Conservation (phyloP, 768 basidiomycete genomes). For the Lactarius evosmus region DNA sequence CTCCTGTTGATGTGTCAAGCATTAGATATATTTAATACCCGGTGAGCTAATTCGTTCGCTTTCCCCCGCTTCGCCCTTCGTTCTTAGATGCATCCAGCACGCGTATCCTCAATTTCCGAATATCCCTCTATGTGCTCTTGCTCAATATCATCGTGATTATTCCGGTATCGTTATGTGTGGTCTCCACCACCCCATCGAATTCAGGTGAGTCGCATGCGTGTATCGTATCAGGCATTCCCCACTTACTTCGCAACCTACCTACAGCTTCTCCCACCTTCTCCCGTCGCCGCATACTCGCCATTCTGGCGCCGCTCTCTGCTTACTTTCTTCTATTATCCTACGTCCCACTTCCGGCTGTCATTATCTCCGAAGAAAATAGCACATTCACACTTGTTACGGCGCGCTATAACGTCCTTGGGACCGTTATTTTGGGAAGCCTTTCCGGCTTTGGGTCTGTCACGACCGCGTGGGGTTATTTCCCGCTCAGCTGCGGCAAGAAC, state of each 20-base stretch:
- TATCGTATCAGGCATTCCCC: background rate
- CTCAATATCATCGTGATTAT: slow-evolving; percentile 59
- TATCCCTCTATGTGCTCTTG: slow-evolving; percentile 62
- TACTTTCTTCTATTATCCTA: slow-evolving; percentile 62
- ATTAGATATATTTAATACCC: slow-evolving; percentile 47
- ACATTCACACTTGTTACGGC: slow-evolving; percentile 42
- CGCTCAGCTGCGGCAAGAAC: slow-evolving; percentile 36
- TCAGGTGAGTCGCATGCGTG: slow-evolving; percentile 23
- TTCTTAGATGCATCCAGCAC: slow-evolving; percentile 40
- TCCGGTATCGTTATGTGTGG: slow-evolving; percentile 60
- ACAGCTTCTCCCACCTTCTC: slow-evolving; percentile 8
- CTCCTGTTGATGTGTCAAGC: slow-evolving; percentile 71
- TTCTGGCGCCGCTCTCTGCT: slow-evolving; percentile 31
- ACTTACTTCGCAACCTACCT: too few relatives aligned
- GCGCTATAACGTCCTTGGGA: slow-evolving; percentile 73
- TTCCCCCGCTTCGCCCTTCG: background rate
- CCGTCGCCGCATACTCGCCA: slow-evolving; percentile 12
- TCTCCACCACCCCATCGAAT: slow-evolving; percentile 41
- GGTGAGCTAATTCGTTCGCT: slow-evolving; percentile 43
- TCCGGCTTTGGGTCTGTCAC: slow-evolving; percentile 78
- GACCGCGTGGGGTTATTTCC: slow-evolving; percentile 61
- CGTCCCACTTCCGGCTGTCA: slow-evolving; percentile 61
- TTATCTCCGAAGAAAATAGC: slow-evolving; percentile 41
- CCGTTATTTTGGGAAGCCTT: slow-evolving; percentile 70
- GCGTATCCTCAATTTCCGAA: slow-evolving; percentile 63